Evolutionary conservation across 192 early-diverging fungal species (phyloP).

Genomic region (Coemansia asiatica): DNA sequence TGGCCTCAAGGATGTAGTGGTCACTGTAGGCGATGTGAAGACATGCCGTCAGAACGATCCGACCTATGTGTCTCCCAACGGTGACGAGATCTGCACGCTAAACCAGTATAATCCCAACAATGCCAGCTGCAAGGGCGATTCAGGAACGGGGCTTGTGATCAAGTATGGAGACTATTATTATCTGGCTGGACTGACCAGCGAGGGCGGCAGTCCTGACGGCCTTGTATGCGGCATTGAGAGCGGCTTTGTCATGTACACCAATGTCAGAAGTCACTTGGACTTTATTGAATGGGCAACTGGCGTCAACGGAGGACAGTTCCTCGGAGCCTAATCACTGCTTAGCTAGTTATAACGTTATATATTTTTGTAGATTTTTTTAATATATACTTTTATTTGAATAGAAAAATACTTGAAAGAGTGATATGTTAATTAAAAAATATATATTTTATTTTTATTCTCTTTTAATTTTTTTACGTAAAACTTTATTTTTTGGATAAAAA

Average conservation of each 20-base stretch:
- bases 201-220: not conserved
- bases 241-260: slow-evolving; percentile 9
- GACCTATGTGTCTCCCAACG: slow-evolving; percentile 1
- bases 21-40: not conserved
- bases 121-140: slow-evolving; percentile 8
- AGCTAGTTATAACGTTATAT: not conserved
- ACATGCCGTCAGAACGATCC: not conserved
- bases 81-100: slow-evolving; percentile 2
- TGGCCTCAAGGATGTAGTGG: slow-evolving; percentile 1
- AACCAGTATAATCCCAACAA: not conserved
- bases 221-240: not conserved
- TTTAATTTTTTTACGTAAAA: too few relatives aligned
- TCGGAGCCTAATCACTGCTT: not conserved
- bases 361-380: not conserved
- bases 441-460: too few relatives aligned
- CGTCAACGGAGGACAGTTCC: not conserved
- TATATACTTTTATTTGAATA: too few relatives aligned
- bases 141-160: slow-evolving; percentile 1
- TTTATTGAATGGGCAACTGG: slow-evolving; percentile 1
- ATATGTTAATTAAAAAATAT: too few relatives aligned
- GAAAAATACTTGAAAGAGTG: too few relatives aligned
- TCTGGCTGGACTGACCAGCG: slow-evolving; percentile 6
- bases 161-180: not conserved
- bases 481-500: too few relatives aligned
- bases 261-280: slow-evolving; percentile 5